Percentiles rank a stretch among this genome's conserved stretches.
Conservation (phyloP, 768 basidiomycete genomes). For the Lentinula guzmanii region DNA sequence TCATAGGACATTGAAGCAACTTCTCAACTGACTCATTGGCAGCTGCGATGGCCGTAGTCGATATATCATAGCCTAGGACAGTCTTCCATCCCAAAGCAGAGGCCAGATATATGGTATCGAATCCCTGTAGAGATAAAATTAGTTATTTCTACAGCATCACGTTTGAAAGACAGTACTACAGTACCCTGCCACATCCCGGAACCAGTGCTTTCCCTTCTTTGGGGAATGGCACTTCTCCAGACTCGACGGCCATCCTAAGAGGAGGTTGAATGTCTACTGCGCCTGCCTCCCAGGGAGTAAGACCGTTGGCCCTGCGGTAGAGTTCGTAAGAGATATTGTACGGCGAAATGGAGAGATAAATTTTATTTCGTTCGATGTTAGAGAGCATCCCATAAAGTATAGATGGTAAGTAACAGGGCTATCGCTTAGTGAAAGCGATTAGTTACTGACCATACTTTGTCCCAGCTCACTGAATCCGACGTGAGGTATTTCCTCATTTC, state of each 20-base stretch:
- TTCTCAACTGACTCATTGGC: slow-evolving; percentile 34
- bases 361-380: no score
- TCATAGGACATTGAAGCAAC: not conserved
- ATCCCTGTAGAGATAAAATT: slow-evolving; percentile 33
- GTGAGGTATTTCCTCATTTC: slow-evolving; percentile 14
- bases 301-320: slow-evolving; percentile 4
- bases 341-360: no score
- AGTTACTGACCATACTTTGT: slow-evolving; percentile 18
- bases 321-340: not conserved
- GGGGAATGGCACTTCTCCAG: slow-evolving; percentile 38
- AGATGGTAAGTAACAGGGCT: not conserved
- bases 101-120: slow-evolving; percentile 54
- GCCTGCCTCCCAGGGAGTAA: slow-evolving; percentile 63
- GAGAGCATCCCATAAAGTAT: no score
- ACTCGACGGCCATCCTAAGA: slow-evolving; percentile 43
- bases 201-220: slow-evolving; percentile 36
- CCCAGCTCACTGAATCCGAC: slow-evolving; percentile 20
- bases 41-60: slow-evolving; percentile 42
- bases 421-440: not conserved
- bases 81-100: slow-evolving; percentile 35
- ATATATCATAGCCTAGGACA: slow-evolving; percentile 50
- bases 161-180: not conserved
- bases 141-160: not conserved
- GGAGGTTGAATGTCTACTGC: slow-evolving; percentile 40
- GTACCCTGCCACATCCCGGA: slow-evolving; percentile 52